Evolutionary conservation across 495 filamentous ascomycete species (phyloP).

Genomic region (Gamarada debralockiae): DNA sequence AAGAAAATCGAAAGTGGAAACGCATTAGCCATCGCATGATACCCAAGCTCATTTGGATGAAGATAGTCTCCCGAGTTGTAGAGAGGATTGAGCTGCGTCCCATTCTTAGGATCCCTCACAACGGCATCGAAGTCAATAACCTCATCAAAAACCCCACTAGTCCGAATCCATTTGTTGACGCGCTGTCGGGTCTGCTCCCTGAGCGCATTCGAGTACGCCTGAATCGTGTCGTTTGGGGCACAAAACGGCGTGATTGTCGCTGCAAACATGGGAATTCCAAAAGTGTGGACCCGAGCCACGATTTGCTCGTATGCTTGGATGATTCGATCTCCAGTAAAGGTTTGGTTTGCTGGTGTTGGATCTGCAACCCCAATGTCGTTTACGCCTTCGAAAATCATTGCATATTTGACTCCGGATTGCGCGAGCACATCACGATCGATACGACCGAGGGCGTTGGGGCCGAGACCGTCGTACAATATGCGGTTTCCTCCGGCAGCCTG

Average conservation of each 20-base stretch:
- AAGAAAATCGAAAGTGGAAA: conserved; percentile 56
- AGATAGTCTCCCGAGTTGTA: conserved; percentile 68
- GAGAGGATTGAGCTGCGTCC: conserved; percentile 37
- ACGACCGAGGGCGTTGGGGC: conserved; percentile 56
- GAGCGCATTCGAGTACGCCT: conserved; percentile 50
- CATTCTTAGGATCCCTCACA: conserved; percentile 46
- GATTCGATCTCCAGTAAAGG: conserved; percentile 44
- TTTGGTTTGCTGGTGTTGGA: conserved; percentile 42
- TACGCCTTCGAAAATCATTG: conserved; percentile 69
- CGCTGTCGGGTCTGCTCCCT: conserved; percentile 53
- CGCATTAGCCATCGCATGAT: conserved; percentile 55
- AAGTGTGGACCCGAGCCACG: conserved; percentile 48
- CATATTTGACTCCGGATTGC: conserved; percentile 53
- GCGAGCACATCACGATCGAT: conserved; percentile 62
- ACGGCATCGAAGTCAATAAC: conserved; percentile 62
- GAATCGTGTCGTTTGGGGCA: conserved; percentile 31
- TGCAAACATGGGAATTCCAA: conserved; percentile 54
- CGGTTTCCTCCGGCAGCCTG: conserved; percentile 74
- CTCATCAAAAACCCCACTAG: conserved; percentile 52
- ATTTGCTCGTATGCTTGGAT: conserved; percentile 55
- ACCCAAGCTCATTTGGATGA: conserved; percentile 66
- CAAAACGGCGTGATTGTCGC: conserved; percentile 68
- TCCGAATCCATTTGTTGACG: conserved; percentile 62
- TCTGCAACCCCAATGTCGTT: conserved; percentile 60
- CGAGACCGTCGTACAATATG: conserved; percentile 57